Conservation (phyloP, 2,329 filamentous ascomycete species). For the Emergomyces orientalis region DNA sequence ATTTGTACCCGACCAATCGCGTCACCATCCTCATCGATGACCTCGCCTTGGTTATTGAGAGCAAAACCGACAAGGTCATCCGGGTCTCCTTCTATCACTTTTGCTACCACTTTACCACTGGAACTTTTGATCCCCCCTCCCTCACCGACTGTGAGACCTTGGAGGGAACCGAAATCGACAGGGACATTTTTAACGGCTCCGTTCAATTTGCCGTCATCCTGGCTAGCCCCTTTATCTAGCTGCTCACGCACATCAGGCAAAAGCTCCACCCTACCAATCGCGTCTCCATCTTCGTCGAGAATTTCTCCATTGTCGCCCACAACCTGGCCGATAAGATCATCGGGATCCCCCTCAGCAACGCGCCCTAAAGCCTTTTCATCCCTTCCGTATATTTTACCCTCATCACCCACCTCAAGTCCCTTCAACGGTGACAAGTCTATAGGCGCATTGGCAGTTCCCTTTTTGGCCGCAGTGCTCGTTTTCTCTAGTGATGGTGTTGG, state of each 20-base stretch:
- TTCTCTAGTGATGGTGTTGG: conserved; percentile 13
- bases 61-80: conserved; percentile 33
- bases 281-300: conserved; percentile 23
- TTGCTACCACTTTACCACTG: conserved; percentile 31
- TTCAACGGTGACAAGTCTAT: conserved; percentile 31
- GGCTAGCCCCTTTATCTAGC: conserved; percentile 19
- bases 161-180: conserved; percentile 27
- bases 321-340: conserved; percentile 34
- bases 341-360: conserved; percentile 34
- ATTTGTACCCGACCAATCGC: conserved; percentile 21
- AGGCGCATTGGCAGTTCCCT: conserved; percentile 14
- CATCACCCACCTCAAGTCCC: conserved; percentile 31
- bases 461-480: conserved; percentile 1
- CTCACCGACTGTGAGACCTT: conserved; percentile 39
- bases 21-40: conserved; percentile 30
- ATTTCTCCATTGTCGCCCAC: conserved; percentile 31
- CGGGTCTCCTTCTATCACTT: conserved; percentile 34
- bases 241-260: conserved; percentile 19
- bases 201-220: conserved; percentile 27
- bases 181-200: conserved; percentile 32
- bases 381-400: conserved; percentile 29
- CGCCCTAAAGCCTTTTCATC: conserved; percentile 30
- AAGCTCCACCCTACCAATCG: conserved; percentile 32
- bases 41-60: conserved; percentile 31
- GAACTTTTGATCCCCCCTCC: conserved; percentile 46